Evolutionary conservation across 768 basidiomycete species (phyloP).

Genomic region (Coprinellus micaceus): DNA sequence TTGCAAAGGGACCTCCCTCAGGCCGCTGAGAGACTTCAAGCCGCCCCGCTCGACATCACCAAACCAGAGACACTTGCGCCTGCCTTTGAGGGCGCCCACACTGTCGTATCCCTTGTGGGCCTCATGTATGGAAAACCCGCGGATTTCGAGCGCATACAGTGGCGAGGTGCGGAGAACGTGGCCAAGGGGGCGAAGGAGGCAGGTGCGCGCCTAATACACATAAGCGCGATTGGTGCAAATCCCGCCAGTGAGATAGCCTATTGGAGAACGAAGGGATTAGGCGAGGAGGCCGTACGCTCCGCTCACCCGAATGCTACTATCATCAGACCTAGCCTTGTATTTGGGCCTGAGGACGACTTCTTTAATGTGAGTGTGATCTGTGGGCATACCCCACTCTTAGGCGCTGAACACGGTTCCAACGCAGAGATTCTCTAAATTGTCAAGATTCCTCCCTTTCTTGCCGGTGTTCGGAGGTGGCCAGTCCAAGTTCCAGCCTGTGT

Average conservation of each 20-base stretch:
- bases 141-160: slow-evolving; percentile 60
- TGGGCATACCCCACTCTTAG: neutral
- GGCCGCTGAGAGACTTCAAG: slow-evolving; percentile 34
- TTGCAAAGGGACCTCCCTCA: slow-evolving; percentile 31
- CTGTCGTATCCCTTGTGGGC: slow-evolving; percentile 68
- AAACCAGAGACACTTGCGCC: slow-evolving; percentile 39
- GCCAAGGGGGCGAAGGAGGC: slow-evolving; percentile 47
- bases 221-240: slow-evolving; percentile 78
- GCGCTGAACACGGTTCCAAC: neutral
- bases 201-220: slow-evolving; percentile 59
- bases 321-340: slow-evolving; percentile 68
- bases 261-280: slow-evolving; percentile 57
- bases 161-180: slow-evolving; percentile 64
- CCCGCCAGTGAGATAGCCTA: slow-evolving; percentile 55
- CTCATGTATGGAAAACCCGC: slow-evolving; percentile 54
- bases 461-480: slow-evolving; percentile 76
- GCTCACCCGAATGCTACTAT: slow-evolving; percentile 52
- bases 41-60: slow-evolving; percentile 52
- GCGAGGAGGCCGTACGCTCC: slow-evolving; percentile 50
- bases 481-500: slow-evolving; percentile 69
- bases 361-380: slow-evolving; percentile 53
- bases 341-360: slow-evolving; percentile 74
- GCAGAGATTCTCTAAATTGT: slow-evolving; percentile 61
- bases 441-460: slow-evolving; percentile 60
- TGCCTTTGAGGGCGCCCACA: slow-evolving; percentile 52